Evolutionary conservation across 169 alveolate genomes (phyloP), one percentile per base, ranked within the genome.

Genomic region (Cyclospora cayetanensis): DNA sequence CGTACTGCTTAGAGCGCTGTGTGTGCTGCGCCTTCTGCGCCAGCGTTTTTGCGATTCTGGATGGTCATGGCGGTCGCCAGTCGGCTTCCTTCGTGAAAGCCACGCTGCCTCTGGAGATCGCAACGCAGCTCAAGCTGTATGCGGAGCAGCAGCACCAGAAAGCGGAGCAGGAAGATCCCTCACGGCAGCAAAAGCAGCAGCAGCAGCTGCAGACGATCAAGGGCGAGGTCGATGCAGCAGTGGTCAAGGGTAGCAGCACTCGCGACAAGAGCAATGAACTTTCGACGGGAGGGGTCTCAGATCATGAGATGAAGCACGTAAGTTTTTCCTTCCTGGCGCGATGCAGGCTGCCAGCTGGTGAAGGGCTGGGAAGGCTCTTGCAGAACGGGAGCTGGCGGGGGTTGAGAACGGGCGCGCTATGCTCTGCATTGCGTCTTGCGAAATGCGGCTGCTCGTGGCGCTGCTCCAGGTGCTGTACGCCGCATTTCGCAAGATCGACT

Each of bases 31-130:
- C 20, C 7, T 20, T 15, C 37, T 4, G 25, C 41, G 15, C 20
- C 46, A 93, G 97, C 11, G 83, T 95, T 34, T 95, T 94, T 42
- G 97, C 92, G 0, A 82, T 95, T 52, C 91, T 94, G 72, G 97
- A 95, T 60, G 97, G 97, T 27, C 97, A 95, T 86, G 97, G 97
- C 15, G 97, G 97, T 35, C 76, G 96, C 11, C 91, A 88, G 63
- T 29, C 91, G 34, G 97, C 95, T n/a, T 65, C 72, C 1, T 95
- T 95, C 87, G 95, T 92, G 20, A 85, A 87, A 91, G 90, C 80
- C 37, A 43, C 93, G 22, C 91, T 95, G 22, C 82, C 94, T 2
- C 1, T 80, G 4, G 97, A 95, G 70, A 43, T 95, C 20, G 95
- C 91, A 0, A 42, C 90, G 29, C 97, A 95, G 94, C 72, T 94